phyloP scores from a whole-genome alignment of 2,329 filamentous ascomycete species.

The Didymella pomorum region DNA sequence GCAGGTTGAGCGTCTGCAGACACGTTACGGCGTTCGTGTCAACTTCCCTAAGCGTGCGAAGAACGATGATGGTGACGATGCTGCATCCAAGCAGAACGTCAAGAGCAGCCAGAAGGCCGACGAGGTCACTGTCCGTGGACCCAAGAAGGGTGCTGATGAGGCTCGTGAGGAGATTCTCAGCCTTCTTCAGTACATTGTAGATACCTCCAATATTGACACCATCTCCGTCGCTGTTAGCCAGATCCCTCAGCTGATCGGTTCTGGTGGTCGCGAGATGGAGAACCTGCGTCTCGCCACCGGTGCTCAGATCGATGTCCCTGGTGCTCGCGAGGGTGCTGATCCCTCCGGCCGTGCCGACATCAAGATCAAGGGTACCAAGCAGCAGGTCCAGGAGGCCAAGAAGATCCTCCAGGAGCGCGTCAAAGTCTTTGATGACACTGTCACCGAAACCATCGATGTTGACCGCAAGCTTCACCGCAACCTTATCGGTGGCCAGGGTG shows the following conservation, averaged over 20 bases:
- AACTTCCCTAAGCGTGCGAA: constrained; percentile 82
- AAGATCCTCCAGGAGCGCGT: constrained; percentile 88
- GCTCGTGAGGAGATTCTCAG: constrained; percentile 91
- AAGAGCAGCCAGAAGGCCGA: constrained; percentile 76
- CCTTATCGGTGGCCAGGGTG: constrained; percentile 85
- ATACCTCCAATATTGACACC: constrained; percentile 81
- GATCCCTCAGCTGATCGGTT: constrained; percentile 90
- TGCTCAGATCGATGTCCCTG: constrained; percentile 90
- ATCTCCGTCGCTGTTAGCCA: constrained; percentile 91
- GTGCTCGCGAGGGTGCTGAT: constrained; percentile 73
- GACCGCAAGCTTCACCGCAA: constrained; percentile 92
- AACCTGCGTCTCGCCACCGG: constrained; percentile 84
- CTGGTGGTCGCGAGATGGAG: constrained; percentile 89
- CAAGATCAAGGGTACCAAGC: constrained; percentile 88
- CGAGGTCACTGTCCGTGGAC: constrained; percentile 89
- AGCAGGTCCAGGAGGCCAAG: constrained; percentile 89
- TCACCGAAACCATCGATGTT: constrained; percentile 84
- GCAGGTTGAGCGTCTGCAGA: constrained; percentile 91
- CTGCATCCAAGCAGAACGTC: constrained; percentile 69
- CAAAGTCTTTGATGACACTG: constrained; percentile 87
- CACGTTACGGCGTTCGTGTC: constrained; percentile 90
- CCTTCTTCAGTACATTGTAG: constrained; percentile 86
- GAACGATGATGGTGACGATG: constrained; percentile 75
- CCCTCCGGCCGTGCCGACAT: constrained; percentile 79
- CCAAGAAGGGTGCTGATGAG: constrained; percentile 90